Evolutionary conservation across 768 basidiomycete species (phyloP), one percentile per base, ranked within the genome.

Genomic region (Kwoniella sp.): DNA sequence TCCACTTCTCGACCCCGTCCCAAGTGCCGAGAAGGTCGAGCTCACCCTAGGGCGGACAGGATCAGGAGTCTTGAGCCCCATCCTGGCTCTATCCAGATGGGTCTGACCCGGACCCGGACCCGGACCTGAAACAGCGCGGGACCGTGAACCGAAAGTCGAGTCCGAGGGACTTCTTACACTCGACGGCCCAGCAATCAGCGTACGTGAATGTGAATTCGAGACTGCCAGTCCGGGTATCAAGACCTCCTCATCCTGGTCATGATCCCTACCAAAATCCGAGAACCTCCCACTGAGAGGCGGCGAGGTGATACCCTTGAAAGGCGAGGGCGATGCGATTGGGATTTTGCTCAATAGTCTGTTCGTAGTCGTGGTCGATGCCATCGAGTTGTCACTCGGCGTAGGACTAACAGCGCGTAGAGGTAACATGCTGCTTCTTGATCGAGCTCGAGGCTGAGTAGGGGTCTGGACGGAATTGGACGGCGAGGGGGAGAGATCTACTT

Each of bases 351-450:
- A 17, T 53, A 55, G 40, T 44, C 40, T 9, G 17, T 44, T 44
- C 10, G 44, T 19, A n/a, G 55, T 40, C 26, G 47, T 50, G 4
- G 57, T 58, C n/a, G 63, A 56, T 6, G 62, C 44, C 21, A 55
- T 26, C 3, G 66, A 68, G 22, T 44, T 60, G 22, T 7, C 52
- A 25, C 69, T 71, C 13, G 69, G 69, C 17, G 70, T 63, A 2
- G 70, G 70, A 50, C 70, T 71, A 19, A 56, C 27, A 26, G 67
- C 58, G 47, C 65, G 55, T 4, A 44, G 40, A 3, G 40, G 40
- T 10, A 44, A 19, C 40, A 44, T 44, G 40, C 40, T 44, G 40
- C 17, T 44, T 15, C 40, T 6, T 10, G 40, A 44, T 10, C 40
- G 40, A 51, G 48, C 44, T 46, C 40, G 65, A 17, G 26, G 47